phyloP scores from a whole-genome alignment of 495 filamentous ascomycete genomes.

The Neurospora sp. region DNA sequence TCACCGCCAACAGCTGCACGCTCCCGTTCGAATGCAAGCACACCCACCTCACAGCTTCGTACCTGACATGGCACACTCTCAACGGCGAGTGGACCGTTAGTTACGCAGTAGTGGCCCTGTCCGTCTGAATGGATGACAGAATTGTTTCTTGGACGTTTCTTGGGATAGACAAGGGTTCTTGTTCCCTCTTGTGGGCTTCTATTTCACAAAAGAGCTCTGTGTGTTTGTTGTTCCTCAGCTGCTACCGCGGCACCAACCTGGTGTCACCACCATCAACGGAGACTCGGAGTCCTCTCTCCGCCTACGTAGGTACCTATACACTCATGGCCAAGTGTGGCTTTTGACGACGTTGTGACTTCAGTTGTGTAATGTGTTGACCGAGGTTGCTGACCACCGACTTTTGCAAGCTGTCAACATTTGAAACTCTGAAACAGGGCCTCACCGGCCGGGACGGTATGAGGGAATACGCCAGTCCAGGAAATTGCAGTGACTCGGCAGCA shows the following conservation, averaged over 20 bases:
- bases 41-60: neutral
- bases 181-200: neutral
- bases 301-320: neutral
- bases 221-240: neutral
- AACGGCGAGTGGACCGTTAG: neutral
- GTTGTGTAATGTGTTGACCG: neutral
- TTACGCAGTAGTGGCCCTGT: neutral
- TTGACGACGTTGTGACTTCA: neutral
- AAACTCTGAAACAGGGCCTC: neutral
- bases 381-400: neutral
- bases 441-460: neutral
- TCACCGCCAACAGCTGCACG: neutral
- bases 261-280: neutral
- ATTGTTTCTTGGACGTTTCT: neutral
- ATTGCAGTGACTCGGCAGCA: neutral
- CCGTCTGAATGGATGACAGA: neutral
- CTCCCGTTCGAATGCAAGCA: neutral
- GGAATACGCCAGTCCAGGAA: neutral
- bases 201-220: neutral
- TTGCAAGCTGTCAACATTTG: neutral
- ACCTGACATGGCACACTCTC: neutral
- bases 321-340: neutral
- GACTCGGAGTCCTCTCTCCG: neutral
- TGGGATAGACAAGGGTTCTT: neutral
- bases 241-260: neutral